Evolutionary conservation across 352 stramenopile species (phyloP).

Genomic region (Phytopythium chamaehyphon): DNA sequence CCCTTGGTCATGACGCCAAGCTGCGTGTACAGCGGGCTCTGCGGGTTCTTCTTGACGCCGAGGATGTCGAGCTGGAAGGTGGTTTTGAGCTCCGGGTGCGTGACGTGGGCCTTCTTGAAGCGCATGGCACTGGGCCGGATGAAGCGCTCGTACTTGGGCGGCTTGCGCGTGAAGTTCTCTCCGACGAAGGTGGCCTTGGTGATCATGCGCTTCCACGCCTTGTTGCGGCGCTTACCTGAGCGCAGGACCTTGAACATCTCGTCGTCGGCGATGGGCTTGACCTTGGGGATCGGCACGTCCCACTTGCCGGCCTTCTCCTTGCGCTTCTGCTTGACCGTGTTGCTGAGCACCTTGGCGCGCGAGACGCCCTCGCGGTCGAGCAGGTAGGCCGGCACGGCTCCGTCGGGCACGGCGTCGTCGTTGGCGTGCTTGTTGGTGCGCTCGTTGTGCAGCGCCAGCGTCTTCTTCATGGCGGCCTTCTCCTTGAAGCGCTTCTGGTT

Average conservation of each 20-base stretch:
- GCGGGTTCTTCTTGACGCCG: conserved; percentile 99
- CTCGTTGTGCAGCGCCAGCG: conserved; percentile 98
- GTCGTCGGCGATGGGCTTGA: conserved; percentile 98
- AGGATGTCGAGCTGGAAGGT: conserved; percentile 99
- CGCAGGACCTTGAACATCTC: conserved; percentile 99
- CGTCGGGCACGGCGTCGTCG: conserved; percentile 95
- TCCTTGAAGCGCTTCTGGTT: conserved; percentile 99
- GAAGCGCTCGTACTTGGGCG: conserved; percentile 99
- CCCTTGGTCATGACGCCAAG: conserved; percentile 99
- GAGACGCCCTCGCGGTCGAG: conserved; percentile 98
- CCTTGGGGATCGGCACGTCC: conserved; percentile 99
- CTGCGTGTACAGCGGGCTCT: conserved; percentile 95
- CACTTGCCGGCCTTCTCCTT: conserved; percentile 99
- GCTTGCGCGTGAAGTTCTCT: conserved; percentile 99
- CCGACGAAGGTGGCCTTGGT: conserved; percentile 98
- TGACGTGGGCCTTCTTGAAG: conserved; percentile 99
- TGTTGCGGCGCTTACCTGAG: conserved; percentile 96
- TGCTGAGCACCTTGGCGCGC: conserved; percentile 98
- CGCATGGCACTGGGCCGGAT: conserved; percentile 98
- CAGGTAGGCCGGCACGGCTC: conserved; percentile 98
- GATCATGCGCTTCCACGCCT: conserved; percentile 89
- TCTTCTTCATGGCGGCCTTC: conserved; percentile 99
- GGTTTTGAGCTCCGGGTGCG: conserved; percentile 99
- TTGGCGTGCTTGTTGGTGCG: conserved; percentile 98
- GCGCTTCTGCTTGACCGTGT: conserved; percentile 99